phyloP scores from a whole-genome alignment of 768 basidiomycete species.

The Lenzites betulinus region DNA sequence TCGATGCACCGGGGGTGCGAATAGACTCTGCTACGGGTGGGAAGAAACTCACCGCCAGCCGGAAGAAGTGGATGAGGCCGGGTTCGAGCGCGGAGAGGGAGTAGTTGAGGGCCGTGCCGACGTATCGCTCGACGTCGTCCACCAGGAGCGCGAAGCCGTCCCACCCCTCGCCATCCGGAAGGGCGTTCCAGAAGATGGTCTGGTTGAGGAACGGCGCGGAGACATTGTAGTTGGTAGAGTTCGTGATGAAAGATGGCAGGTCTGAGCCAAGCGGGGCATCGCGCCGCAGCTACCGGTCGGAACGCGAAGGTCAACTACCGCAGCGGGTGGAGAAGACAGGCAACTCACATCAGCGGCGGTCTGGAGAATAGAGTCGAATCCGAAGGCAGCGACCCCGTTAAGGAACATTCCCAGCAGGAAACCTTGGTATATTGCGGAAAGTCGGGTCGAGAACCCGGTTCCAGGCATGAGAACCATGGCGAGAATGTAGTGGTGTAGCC shows the following conservation, averaged over 20 bases:
- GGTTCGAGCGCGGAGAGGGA: conserved; percentile 63
- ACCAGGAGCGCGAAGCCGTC: conserved; percentile 77
- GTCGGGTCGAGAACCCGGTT: conserved; percentile 79
- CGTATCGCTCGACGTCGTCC: conserved; percentile 84
- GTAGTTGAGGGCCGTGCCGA: conserved; percentile 70
- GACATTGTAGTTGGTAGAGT: conserved; percentile 64
- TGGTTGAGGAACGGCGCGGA: conserved; percentile 48
- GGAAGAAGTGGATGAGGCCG: conserved; percentile 72
- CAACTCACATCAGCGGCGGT: conserved; percentile 64
- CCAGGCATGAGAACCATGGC: conserved; percentile 75
- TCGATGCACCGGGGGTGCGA: not conserved
- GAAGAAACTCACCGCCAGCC: conserved; percentile 64
- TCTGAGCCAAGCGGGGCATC: conserved; percentile 72
- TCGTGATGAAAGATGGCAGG: conserved; percentile 73
- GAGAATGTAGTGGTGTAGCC: conserved; percentile 84
- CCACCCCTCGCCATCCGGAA: conserved; percentile 50
- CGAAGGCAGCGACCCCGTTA: conserved; percentile 78
- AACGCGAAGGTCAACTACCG: conserved; percentile 12
- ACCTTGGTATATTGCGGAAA: conserved; percentile 79
- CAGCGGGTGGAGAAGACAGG: not conserved
- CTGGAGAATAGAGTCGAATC: conserved; percentile 78
- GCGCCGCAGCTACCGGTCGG: conserved; percentile 56
- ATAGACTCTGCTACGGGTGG: not conserved
- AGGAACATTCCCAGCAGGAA: conserved; percentile 82
- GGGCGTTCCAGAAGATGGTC: conserved; percentile 38